These are phyloP conservation scores for Huntiella abstrusa DNA, from an alignment of 2,329 filamentous ascomycete species.

Conservation along the genomic window DNA sequence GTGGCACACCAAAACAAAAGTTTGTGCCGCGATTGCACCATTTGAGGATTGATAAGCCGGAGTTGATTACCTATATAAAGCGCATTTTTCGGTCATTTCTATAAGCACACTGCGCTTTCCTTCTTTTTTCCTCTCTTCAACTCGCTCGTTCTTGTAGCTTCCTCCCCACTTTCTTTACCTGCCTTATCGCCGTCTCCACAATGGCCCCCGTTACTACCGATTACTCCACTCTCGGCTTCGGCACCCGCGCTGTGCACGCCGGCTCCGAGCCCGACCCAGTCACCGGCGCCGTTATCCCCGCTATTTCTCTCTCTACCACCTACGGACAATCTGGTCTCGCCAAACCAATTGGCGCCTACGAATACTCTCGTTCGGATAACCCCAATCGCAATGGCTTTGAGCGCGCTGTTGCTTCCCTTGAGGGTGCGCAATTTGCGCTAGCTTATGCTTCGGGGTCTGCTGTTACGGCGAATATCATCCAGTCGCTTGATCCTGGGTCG, in stretches of 20 bases:
- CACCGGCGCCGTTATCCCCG: conserved; percentile 88
- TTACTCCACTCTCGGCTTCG: conserved; percentile 48
- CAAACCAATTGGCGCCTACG: conserved; percentile 69
- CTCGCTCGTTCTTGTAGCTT: not conserved
- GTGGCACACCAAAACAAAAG: no score
- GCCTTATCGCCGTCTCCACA: not conserved
- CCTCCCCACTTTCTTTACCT: not conserved
- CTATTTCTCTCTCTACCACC: conserved; percentile 91
- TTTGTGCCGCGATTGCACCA: no score
- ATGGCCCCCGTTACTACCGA: conserved; percentile 11
- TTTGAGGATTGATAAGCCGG: no score
- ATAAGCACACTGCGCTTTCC: not conserved
- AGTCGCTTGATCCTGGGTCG: conserved; percentile 74
- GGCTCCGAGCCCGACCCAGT: conserved; percentile 76
- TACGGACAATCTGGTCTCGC: conserved; percentile 85
- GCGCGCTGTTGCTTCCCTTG: conserved; percentile 71
- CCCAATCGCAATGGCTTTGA: conserved; percentile 95
- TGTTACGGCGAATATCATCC: conserved; percentile 80
- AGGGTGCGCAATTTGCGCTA: conserved; percentile 80
- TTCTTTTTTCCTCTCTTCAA: not conserved
- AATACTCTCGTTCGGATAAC: conserved; percentile 87
- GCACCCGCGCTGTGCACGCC: conserved; percentile 86
- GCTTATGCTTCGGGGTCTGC: conserved; percentile 90
- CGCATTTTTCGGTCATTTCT: not conserved
- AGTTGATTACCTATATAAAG: no score